Evolutionary conservation across 2,329 filamentous ascomycete species (phyloP), one percentile per base, ranked within the genome.

Genomic region (Monosporascus sp.): DNA sequence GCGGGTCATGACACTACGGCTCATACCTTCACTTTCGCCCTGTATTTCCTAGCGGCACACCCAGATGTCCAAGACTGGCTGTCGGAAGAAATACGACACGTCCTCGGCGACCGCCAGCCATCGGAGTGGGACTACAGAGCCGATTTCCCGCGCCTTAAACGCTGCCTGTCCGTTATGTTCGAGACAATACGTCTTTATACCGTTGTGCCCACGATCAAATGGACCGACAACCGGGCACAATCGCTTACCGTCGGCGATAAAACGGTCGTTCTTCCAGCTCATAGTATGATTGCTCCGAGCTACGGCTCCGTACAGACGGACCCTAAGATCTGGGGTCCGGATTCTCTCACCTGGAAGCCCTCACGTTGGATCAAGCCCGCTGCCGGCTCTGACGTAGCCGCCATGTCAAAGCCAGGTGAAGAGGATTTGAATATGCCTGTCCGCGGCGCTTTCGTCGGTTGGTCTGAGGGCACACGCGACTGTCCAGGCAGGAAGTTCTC

Each of bases 111-210:
- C 25, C 52, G 58, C 14, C 48, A 59, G 5, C 17, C 50, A 0
- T 50, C 66, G 1, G 57, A 65, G 3, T 70, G 68, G 65, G 62
- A 72, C 14, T 76, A 72, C 22, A n/a, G 45, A 48, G 48, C 60
- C 2, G 44, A 67, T 3, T 77, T 72, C 53, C 72, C 74, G 0
- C 70, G 63, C 17, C 59, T 78, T 1, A 67, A 66, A 36, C 64
- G 73, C 22, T 73, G 71, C 42, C 53, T 70, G 2, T 65, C 72
- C 1, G 55, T 72, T 2, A 54, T 77, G 62, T 63, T 66, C 37
- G 75, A 78, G 58, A 72, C 69, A 1, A 49, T 76, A 5, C 71
- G 72, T 2, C 60, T 75, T 0, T 74, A 71, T 50, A 60, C 65
- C 0, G 68, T 69, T 0, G 62, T 73, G 0, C 54, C 59, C 2